Percentiles rank a stretch among this genome's conserved stretches.
Conservation (phyloP, 2,329 filamentous ascomycete genomes). For the Zasmidium citrigriseum region DNA sequence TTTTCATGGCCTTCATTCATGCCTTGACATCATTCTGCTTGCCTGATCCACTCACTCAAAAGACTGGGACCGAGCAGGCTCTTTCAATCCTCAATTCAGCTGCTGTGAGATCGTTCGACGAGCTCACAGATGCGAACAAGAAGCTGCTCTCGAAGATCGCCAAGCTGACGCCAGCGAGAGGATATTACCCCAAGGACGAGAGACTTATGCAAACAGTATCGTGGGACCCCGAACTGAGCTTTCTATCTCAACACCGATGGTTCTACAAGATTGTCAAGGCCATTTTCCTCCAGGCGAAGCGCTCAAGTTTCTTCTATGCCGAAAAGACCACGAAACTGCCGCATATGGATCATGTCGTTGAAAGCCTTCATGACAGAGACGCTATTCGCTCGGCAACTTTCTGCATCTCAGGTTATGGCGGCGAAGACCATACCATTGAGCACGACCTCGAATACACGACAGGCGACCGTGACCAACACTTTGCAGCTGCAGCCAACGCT, state of each 20-base stretch:
- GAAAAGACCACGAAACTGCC: neutral
- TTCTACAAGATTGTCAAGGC: constrained; percentile 9
- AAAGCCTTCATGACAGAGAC: constrained; percentile 11
- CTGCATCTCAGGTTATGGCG: constrained; percentile 34
- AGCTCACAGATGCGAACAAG: constrained; percentile 18
- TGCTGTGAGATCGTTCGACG: constrained; percentile 25
- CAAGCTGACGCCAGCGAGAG: constrained; percentile 36
- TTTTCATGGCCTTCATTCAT: constrained; percentile 54
- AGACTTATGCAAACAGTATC: constrained; percentile 45
- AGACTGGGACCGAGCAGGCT: constrained; percentile 62
- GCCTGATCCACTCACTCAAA: constrained; percentile 58
- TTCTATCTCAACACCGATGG: constrained; percentile 13
- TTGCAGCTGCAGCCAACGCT: constrained; percentile 4
- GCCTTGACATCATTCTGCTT: constrained; percentile 61
- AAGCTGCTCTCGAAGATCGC: constrained; percentile 32
- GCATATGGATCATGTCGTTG: neutral
- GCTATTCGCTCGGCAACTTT: constrained; percentile 5
- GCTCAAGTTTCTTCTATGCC: constrained; percentile 6
- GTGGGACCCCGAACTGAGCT: constrained; percentile 45
- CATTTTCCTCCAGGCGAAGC: constrained; percentile 9
- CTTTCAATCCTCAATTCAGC: constrained; percentile 25
- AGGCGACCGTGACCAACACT: constrained; percentile 13
- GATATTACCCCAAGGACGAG: constrained; percentile 42
- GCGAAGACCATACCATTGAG: constrained; percentile 27
- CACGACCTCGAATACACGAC: constrained; percentile 30